These are phyloP conservation scores for Colletotrichum theobromicola DNA, from an alignment of 2,329 filamentous ascomycete species.

Conservation along the genomic window DNA sequence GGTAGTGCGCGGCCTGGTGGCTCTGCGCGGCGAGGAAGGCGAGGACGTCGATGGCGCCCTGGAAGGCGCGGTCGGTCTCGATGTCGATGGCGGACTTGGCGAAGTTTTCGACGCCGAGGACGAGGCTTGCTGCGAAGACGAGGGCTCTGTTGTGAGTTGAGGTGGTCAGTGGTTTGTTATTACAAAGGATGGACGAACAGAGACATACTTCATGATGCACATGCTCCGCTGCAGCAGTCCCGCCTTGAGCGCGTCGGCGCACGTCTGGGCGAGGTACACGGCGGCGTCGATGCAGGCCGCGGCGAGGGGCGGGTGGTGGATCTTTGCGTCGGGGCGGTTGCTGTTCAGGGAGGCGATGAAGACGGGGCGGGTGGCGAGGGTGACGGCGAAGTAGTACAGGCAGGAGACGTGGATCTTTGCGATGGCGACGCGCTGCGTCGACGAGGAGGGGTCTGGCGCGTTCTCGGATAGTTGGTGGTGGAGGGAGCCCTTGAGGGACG, in stretches of 20 bases:
- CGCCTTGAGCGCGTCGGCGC: neutral
- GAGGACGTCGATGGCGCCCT: slow-evolving; percentile 54
- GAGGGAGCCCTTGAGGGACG: slow-evolving; percentile 30
- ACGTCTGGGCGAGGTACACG: neutral
- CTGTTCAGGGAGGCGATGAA: neutral
- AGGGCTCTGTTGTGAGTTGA: slow-evolving; percentile 46
- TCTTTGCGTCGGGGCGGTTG: neutral
- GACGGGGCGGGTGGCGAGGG: neutral
- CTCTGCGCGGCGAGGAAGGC: slow-evolving; percentile 33
- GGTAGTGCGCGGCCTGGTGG: slow-evolving; percentile 62
- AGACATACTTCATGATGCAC: neutral
- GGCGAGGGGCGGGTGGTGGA: slow-evolving; percentile 39
- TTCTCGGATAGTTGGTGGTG: slow-evolving; percentile 39
- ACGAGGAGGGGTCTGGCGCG: neutral
- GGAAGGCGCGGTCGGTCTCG: slow-evolving; percentile 54
- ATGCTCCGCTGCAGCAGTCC: neutral
- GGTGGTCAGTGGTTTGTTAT: neutral
- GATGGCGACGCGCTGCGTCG: neutral
- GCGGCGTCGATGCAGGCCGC: slow-evolving; percentile 52
- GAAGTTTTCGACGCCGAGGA: slow-evolving; percentile 62
- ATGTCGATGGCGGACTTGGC: slow-evolving; percentile 49
- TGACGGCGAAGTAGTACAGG: neutral
- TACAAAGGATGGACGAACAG: too few relatives aligned
- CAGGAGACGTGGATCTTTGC: neutral
- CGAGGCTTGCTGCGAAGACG: slow-evolving; percentile 61